Percentiles rank a stretch among this genome's conserved stretches.
These are phyloP conservation scores for Salvia hispanica DNA, from an alignment of 257 asterid species.

Conservation along the genomic window DNA sequence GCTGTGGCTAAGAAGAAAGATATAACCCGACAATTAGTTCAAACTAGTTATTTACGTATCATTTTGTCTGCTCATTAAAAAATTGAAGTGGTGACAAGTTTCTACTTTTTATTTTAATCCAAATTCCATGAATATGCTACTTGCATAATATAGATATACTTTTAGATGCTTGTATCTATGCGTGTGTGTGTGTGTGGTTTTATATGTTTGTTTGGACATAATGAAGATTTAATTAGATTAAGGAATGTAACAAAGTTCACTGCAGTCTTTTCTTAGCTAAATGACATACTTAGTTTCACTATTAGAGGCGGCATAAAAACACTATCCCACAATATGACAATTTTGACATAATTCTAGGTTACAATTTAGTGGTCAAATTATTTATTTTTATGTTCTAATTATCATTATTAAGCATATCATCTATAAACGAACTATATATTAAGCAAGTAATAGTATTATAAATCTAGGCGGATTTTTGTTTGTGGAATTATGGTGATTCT, in stretches of 20 bases:
- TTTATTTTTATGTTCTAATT: background rate
- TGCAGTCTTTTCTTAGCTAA: conserved; percentile 50
- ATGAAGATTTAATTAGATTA: background rate
- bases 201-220: conserved; percentile 28
- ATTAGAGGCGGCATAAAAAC: conserved; percentile 29
- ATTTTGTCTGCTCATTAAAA: background rate
- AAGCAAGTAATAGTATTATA: no score
- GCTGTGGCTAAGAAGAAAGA: background rate
- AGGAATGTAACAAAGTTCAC: conserved; percentile 35
- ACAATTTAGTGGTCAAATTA: conserved; percentile 18
- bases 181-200: background rate
- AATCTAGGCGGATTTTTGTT: background rate
- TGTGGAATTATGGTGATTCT: background rate
- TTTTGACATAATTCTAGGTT: background rate
- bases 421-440: no score
- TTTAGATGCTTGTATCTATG: background rate
- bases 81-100: background rate
- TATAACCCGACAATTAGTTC: background rate
- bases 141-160: background rate
- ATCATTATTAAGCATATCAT: background rate
- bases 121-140: conserved; percentile 25
- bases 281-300: conserved; percentile 24
- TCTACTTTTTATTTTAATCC: background rate
- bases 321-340: conserved; percentile 10
- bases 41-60: background rate